Evolutionary conservation across 148 eudicot genomes (phyloP).

Genomic region (Fallopia convolvulus): DNA sequence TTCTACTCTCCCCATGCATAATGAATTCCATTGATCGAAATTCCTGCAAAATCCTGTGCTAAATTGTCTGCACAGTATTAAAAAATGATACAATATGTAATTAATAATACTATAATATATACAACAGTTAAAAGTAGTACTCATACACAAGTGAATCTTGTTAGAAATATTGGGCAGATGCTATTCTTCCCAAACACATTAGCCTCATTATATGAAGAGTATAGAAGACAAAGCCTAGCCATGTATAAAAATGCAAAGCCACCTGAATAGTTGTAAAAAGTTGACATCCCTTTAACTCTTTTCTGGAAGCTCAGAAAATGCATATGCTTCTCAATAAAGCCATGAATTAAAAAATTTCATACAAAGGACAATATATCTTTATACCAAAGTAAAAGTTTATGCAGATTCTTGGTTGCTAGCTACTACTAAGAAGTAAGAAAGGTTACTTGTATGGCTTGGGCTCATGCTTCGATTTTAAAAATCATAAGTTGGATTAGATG

Average conservation of each 20-base stretch:
- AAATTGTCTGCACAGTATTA: not conserved
- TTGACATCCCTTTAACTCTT: not conserved
- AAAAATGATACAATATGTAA: not conserved
- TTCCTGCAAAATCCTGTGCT: not conserved
- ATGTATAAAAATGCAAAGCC: not conserved
- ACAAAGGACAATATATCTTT: not conserved
- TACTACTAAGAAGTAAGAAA: too few relatives aligned
- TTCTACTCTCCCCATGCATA: not conserved
- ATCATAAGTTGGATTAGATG: not conserved
- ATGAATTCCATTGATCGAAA: not conserved
- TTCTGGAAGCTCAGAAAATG: not conserved
- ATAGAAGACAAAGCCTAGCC: not conserved
- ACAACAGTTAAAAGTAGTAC: not conserved
- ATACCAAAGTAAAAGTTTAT: not conserved
- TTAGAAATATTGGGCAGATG: not conserved
- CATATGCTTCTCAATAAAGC: not conserved
- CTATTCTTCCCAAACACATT: not conserved
- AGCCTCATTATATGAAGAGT: not conserved
- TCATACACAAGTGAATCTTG: constrained; percentile 4
- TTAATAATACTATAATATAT: not conserved
- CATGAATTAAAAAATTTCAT: not conserved
- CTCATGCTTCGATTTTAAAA: too few relatives aligned
- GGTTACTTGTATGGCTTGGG: too few relatives aligned
- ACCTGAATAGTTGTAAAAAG: not conserved
- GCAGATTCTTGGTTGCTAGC: not conserved